Conservation (phyloP, 148 eudicot genomes). For the Rhododendron ferrugineum region DNA sequence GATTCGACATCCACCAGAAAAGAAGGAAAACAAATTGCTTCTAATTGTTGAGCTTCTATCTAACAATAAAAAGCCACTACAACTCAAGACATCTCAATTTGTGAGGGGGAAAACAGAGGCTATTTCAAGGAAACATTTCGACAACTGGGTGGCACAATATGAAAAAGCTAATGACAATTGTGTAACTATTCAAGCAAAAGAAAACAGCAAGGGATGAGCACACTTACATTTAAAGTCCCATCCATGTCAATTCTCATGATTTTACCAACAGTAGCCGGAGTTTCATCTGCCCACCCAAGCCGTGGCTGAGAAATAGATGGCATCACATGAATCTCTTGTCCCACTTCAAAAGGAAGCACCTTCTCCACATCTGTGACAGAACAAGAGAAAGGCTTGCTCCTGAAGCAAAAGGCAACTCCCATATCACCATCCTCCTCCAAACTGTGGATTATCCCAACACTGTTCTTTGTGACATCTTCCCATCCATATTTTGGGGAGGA, state of each 20-base stretch:
- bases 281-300: slow-evolving; percentile 95
- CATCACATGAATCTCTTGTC: slow-evolving; percentile 85
- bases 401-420: slow-evolving; percentile 93
- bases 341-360: slow-evolving; percentile 85
- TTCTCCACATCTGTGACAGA: slow-evolving; percentile 96
- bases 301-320: slow-evolving; percentile 79
- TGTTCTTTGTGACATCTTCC: slow-evolving; percentile 84
- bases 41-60: neutral
- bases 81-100: neutral
- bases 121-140: neutral
- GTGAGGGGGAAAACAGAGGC: neutral
- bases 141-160: neutral
- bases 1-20: neutral
- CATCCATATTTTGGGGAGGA: slow-evolving; percentile 99
- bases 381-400: slow-evolving; percentile 86
- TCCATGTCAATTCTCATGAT: slow-evolving; percentile 92
- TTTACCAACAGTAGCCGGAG: slow-evolving; percentile 85
- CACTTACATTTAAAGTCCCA: slow-evolving; percentile 85
- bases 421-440: slow-evolving; percentile 98
- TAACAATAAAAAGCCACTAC: slow-evolving; percentile 1
- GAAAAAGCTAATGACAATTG: neutral
- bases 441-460: slow-evolving; percentile 90
- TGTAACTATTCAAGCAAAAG: neutral
- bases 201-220: slow-evolving; percentile 4
- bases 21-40: neutral